Percentiles rank a stretch among this genome's conserved stretches.
These are phyloP conservation scores for Coemansia umbellata DNA, from an alignment of 192 early-diverging fungal species.

Conservation along the genomic window DNA sequence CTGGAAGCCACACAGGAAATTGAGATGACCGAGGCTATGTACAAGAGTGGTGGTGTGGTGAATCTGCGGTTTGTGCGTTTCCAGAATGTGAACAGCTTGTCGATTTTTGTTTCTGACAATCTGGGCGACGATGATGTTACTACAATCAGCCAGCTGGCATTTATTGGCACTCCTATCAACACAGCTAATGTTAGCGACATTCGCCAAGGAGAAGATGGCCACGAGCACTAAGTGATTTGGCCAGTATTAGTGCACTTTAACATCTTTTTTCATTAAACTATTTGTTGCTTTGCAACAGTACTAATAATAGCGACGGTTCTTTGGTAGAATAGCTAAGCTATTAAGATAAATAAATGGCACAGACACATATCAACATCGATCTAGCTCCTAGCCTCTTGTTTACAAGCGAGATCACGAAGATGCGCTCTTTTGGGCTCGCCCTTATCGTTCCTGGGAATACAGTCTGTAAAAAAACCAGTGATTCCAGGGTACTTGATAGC, in stretches of 20 bases:
- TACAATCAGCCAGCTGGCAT: constrained; percentile 68
- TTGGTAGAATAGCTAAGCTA: neutral
- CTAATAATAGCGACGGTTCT: neutral
- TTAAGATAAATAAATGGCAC: neutral
- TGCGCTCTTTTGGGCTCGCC: constrained; percentile 4
- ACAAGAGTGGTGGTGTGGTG: constrained; percentile 64
- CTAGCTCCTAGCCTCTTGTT: neutral
- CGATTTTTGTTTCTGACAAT: constrained; percentile 88
- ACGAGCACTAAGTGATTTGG: too few relatives aligned
- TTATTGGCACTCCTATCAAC: constrained; percentile 71
- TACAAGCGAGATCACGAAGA: neutral
- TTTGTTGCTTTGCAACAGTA: neutral
- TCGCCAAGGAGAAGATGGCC: constrained; percentile 34
- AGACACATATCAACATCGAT: neutral
- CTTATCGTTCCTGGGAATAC: constrained; percentile 19
- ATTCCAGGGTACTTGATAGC: constrained; percentile 22
- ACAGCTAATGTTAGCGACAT: constrained; percentile 56
- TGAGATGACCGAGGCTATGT: constrained; percentile 64
- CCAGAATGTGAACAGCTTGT: constrained; percentile 79
- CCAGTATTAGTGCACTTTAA: too few relatives aligned
- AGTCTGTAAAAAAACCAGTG: constrained; percentile 5
- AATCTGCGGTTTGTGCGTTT: constrained; percentile 90
- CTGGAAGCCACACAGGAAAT: constrained; percentile 74
- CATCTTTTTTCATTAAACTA: too few relatives aligned
- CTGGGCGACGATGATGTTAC: constrained; percentile 79